Conservation (phyloP, 2,329 filamentous ascomycete genomes). For the Claviceps purpurea region DNA sequence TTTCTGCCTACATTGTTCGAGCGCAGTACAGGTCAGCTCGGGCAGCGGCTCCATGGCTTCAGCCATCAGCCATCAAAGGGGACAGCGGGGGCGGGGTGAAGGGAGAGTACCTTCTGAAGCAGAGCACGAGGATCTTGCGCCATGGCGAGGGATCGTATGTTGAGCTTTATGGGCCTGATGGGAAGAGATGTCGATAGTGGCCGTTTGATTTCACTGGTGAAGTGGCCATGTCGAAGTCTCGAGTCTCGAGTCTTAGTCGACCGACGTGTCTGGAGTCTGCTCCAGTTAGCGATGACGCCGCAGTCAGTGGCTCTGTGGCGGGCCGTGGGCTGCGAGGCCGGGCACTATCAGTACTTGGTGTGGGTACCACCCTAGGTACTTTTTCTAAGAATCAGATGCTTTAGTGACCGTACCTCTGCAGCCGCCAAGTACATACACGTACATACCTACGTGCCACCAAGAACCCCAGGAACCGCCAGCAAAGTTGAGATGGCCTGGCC, state of each 20-base stretch:
- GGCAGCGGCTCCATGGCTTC: background rate
- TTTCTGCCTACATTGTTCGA: constrained; percentile 58
- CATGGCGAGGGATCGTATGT: constrained; percentile 32
- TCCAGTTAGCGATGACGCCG: background rate
- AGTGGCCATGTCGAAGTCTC: too few relatives aligned
- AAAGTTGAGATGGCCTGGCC: too few relatives aligned
- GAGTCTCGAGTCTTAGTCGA: too few relatives aligned
- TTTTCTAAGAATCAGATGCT: too few relatives aligned
- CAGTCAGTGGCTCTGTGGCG: background rate
- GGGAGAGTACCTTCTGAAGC: constrained; percentile 53
- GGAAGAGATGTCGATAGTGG: background rate
- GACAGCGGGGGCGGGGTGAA: constrained; percentile 6
- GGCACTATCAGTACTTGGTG: background rate
- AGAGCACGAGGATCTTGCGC: constrained; percentile 65
- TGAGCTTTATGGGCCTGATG: constrained; percentile 2
- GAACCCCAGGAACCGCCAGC: too few relatives aligned
- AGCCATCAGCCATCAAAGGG: background rate
- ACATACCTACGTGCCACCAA: too few relatives aligned
- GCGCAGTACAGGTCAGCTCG: constrained; percentile 5
- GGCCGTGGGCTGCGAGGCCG: background rate
- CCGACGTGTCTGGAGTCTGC: background rate
- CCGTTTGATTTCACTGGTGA: background rate
- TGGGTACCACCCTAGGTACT: too few relatives aligned
- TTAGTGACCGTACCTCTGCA: too few relatives aligned
- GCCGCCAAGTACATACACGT: too few relatives aligned